Evolutionary conservation across 345 rosid genomes (phyloP).

Genomic region (Cardamine resedifolia): DNA sequence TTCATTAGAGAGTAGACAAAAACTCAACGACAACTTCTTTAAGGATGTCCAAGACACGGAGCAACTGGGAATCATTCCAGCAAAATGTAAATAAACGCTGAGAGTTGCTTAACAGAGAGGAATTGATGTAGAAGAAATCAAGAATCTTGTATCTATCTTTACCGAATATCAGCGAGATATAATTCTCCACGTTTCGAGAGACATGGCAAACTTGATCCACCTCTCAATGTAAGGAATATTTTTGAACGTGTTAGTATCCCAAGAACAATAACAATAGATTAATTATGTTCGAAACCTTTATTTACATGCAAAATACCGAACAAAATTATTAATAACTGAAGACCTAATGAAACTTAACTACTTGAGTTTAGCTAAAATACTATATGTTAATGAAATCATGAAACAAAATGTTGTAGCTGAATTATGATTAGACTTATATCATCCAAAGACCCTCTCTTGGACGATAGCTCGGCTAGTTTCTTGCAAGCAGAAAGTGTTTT

Average conservation of each 20-base stretch:
- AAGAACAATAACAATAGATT: not conserved
- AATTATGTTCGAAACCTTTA: conserved; percentile 16
- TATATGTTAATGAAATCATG: conserved; percentile 27
- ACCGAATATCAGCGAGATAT: too few species aligned
- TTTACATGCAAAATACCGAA: conserved; percentile 9
- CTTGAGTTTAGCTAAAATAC: conserved; percentile 13
- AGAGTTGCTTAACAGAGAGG: not conserved
- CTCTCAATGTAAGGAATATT: not conserved
- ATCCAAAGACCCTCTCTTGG: conserved; percentile 69
- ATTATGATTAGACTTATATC: conserved; percentile 78
- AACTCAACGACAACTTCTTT: not conserved
- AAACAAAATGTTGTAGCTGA: conserved; percentile 44
- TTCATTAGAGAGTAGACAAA: not conserved
- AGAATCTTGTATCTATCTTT: too few species aligned
- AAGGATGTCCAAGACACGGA: conserved; percentile 13
- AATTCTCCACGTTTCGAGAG: conserved; percentile 7
- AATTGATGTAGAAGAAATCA: not conserved
- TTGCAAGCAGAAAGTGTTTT: conserved; percentile 62
- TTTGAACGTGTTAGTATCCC: conserved; percentile 8
- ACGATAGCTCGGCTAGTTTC: conserved; percentile 73
- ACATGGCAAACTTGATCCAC: conserved; percentile 23
- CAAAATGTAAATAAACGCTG: not conserved
- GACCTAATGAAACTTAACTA: conserved; percentile 20
- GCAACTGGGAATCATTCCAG: not conserved
- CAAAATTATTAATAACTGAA: conserved; percentile 18